phyloP scores from a whole-genome alignment of 1,139 yeast genomes.

The Pichia sp. region DNA sequence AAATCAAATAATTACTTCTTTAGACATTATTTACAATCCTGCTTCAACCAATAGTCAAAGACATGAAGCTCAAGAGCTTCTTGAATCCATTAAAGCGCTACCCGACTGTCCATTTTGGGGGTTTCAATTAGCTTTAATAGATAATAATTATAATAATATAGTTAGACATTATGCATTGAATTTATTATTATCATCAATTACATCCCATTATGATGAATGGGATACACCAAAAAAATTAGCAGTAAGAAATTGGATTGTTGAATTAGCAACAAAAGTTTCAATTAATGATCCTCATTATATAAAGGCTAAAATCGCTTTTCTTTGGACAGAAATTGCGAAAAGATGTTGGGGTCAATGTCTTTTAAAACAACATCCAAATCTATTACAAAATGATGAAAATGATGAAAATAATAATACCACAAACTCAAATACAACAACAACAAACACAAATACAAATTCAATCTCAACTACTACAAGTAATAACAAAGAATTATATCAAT shows the following conservation, averaged over 20 bases:
- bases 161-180: conserved; percentile 90
- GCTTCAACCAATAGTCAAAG: conserved; percentile 59
- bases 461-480: conserved; percentile 10
- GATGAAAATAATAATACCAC: background rate
- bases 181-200: conserved; percentile 66
- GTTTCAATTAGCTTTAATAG: conserved; percentile 68
- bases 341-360: conserved; percentile 72
- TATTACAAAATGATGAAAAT: background rate
- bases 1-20: conserved; percentile 65
- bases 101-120: conserved; percentile 94
- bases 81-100: conserved; percentile 68
- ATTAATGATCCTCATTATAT: conserved; percentile 80
- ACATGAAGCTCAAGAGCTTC: conserved; percentile 62
- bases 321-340: conserved; percentile 94
- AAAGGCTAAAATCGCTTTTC: conserved; percentile 79
- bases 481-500: conserved; percentile 25
- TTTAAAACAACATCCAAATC: conserved; percentile 2
- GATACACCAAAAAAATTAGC: conserved; percentile 64
- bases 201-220: conserved; percentile 44
- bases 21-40: conserved; percentile 73
- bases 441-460: background rate
- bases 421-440: conserved; percentile 2
- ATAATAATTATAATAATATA: conserved; percentile 54
- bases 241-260: conserved; percentile 78
- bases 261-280: conserved; percentile 56